These are phyloP conservation scores for Cladosporium sp. DNA, from an alignment of 2,329 filamentous ascomycete genomes.

Conservation along the genomic window DNA sequence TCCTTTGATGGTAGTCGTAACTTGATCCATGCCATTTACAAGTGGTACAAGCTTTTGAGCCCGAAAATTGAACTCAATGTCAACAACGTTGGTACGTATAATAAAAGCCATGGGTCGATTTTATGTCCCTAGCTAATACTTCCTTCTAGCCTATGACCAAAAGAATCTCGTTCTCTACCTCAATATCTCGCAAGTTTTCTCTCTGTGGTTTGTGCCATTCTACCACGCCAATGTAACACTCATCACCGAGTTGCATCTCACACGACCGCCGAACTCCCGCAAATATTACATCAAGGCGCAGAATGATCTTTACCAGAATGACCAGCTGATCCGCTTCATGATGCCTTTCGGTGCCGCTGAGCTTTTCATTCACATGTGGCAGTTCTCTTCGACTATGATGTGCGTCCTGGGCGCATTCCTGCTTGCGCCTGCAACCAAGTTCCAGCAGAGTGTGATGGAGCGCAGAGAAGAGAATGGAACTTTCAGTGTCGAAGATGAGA, in stretches of 20 bases:
- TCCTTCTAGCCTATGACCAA: slow-evolving; percentile 61
- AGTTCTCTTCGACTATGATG: slow-evolving; percentile 60
- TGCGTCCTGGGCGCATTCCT: slow-evolving; percentile 58
- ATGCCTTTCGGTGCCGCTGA: slow-evolving; percentile 50
- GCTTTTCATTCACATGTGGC: slow-evolving; percentile 55
- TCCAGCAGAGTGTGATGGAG: slow-evolving; percentile 38
- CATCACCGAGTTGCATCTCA: slow-evolving; percentile 30
- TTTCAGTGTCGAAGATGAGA: slow-evolving; percentile 1
- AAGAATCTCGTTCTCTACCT: slow-evolving; percentile 66
- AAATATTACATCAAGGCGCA: slow-evolving; percentile 72
- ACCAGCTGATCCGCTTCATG: slow-evolving; percentile 71
- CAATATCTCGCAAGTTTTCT: slow-evolving; percentile 68
- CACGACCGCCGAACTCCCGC: slow-evolving; percentile 19
- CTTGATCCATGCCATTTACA: slow-evolving; percentile 66
- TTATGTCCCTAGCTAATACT: neutral
- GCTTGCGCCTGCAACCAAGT: slow-evolving; percentile 48
- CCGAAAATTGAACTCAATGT: slow-evolving; percentile 67
- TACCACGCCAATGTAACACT: slow-evolving; percentile 52
- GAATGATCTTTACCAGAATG: slow-evolving; percentile 76
- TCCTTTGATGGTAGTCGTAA: slow-evolving; percentile 60
- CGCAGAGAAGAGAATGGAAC: neutral
- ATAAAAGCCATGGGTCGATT: neutral
- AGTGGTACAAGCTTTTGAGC: slow-evolving; percentile 80
- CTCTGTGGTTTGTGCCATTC: slow-evolving; percentile 72
- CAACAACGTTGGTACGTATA: slow-evolving; percentile 55